These are phyloP conservation scores for Closterium sp. DNA, from an alignment of 139 green algal genomes.

Conservation along the genomic window DNA sequence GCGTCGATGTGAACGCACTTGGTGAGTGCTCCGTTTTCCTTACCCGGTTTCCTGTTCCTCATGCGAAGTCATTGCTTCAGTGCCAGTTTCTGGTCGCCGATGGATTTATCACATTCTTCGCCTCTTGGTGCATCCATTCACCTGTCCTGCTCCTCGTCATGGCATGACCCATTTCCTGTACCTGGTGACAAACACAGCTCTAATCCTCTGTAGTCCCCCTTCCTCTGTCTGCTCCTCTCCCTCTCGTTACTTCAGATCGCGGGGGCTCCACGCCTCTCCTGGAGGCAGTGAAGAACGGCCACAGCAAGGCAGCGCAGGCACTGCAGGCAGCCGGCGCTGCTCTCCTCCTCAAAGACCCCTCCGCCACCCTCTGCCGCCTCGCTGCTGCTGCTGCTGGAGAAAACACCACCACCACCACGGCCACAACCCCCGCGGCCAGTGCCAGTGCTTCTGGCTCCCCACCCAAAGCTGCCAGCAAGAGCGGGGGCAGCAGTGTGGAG, in stretches of 20 bases:
- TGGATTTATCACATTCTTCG: too few species aligned
- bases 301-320: neutral
- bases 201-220: too few species aligned
- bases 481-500: neutral
- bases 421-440: neutral
- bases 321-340: neutral
- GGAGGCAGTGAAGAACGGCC: conserved; percentile 1
- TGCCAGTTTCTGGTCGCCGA: too few species aligned
- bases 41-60: too few species aligned
- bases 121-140: too few species aligned
- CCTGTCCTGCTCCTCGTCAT: too few species aligned
- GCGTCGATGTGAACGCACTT: neutral
- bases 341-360: neutral
- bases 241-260: neutral
- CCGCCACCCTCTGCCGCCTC: neutral
- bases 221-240: neutral
- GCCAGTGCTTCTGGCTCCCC: neutral
- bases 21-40: neutral
- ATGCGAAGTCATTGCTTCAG: too few species aligned
- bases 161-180: too few species aligned
- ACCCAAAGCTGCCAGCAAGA: neutral
- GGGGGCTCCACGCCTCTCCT: neutral
- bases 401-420: too few species aligned
- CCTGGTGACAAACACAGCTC: too few species aligned
- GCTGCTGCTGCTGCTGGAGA: neutral